These are phyloP conservation scores for Pseudozyma thailandica DNA, from an alignment of 1,284 basidiomycete genomes.

Conservation along the genomic window DNA sequence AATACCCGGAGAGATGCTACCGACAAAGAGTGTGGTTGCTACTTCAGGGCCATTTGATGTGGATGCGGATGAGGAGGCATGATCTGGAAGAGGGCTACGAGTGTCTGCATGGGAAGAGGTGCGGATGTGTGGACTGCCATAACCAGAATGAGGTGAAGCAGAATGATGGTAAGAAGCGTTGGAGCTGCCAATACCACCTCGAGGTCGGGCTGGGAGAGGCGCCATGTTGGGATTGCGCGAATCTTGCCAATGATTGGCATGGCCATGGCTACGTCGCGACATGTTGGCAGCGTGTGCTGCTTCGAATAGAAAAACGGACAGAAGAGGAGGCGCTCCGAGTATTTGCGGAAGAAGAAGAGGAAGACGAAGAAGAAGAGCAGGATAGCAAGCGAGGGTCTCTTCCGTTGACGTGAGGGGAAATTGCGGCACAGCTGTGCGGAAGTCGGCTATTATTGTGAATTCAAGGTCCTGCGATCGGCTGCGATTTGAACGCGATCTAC, in stretches of 20 bases:
- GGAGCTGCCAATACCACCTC: conserved; percentile 48
- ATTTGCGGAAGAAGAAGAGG: background rate
- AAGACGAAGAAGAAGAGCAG: background rate
- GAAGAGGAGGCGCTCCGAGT: too few relatives aligned
- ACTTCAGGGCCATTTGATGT: conserved; percentile 49
- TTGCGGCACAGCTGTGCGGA: background rate
- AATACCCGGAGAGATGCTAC: conserved; percentile 93
- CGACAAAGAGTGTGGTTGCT: conserved; percentile 80
- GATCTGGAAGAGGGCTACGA: conserved; percentile 14
- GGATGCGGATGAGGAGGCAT: conserved; percentile 11
- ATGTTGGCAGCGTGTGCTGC: too few relatives aligned
- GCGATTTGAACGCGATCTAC: background rate
- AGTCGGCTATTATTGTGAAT: background rate
- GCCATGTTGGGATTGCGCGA: conserved; percentile 59
- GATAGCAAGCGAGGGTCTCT: background rate
- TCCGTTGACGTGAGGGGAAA: background rate
- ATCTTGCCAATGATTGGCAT: conserved; percentile 44
- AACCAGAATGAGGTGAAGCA: conserved; percentile 28
- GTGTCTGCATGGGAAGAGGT: conserved; percentile 9
- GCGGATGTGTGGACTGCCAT: conserved; percentile 28
- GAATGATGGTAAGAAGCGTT: conserved; percentile 21
- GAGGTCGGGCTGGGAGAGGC: conserved; percentile 51
- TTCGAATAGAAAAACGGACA: too few relatives aligned
- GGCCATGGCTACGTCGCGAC: conserved; percentile 32
- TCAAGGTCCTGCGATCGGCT: background rate